Conservation (phyloP, 1,139 yeast genomes). For the Taphrina confusa region DNA sequence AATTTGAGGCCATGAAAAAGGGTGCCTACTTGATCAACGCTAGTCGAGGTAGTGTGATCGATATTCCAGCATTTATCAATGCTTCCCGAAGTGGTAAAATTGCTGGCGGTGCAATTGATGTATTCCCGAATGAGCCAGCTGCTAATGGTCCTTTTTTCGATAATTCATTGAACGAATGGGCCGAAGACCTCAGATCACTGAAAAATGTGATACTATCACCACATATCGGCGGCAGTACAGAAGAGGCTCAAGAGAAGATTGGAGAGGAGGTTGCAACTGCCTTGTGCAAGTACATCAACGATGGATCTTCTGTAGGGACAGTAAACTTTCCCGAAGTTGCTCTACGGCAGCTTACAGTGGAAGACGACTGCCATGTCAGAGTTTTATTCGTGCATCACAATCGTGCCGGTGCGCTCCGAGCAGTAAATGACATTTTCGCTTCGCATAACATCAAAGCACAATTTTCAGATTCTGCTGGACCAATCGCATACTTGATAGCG, state of each 20-base stretch:
- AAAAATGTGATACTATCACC: conserved; percentile 93
- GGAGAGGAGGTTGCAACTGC: conserved; percentile 93
- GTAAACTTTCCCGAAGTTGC: conserved; percentile 99
- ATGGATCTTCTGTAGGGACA: conserved; percentile 93
- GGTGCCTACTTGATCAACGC: conserved; percentile 95
- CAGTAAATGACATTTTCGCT: conserved; percentile 93
- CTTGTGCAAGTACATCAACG: conserved; percentile 86
- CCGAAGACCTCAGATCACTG: conserved; percentile 74
- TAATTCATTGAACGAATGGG: conserved; percentile 76
- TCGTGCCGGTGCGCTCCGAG: conserved; percentile 97
- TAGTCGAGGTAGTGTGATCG: conserved; percentile 96
- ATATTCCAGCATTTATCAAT: conserved; percentile 85
- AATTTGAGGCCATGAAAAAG: conserved; percentile 93
- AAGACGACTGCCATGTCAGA: conserved; percentile 76
- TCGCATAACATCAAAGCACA: conserved; percentile 97
- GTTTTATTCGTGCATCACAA: conserved; percentile 94
- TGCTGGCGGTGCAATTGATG: conserved; percentile 98
- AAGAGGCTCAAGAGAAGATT: conserved; percentile 97
- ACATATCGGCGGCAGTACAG: conserved; percentile 98
- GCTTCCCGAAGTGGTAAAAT: conserved; percentile 92
- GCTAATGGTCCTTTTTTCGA: conserved; percentile 86
- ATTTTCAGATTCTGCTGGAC: conserved; percentile 93
- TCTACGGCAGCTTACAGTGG: conserved; percentile 82
- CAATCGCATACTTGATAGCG: conserved; percentile 96
- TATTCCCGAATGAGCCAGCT: conserved; percentile 96